Base-by-base conservation (phyloP, 2,329 filamentous ascomycete species). In the Aspergillus unguis region DNA sequence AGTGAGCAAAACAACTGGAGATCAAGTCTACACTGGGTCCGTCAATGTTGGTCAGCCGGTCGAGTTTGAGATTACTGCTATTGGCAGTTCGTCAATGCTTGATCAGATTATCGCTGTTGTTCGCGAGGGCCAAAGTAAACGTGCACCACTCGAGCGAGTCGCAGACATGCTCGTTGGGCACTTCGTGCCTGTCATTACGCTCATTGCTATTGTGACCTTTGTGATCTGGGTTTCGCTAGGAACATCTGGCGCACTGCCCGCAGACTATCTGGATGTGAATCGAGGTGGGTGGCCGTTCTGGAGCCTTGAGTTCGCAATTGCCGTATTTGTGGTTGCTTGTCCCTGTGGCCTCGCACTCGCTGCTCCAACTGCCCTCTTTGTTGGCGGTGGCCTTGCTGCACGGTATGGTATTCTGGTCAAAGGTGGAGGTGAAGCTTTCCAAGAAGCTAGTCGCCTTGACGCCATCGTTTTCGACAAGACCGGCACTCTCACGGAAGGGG, bases 401-500 rank as follows among this genome's bases (percentile, higher is more conserved):
- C 85, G 87, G 66, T 75, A 89, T 62, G 90, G 90, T 1, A 90
- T 95, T 50, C 77, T 95, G 1, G 89, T 88, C 60, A 90, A 91
- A 70, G 89, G 90, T 25, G 90, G 90, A 25, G 90, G 90, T 32
- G 88, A 92, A 66, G 90, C 89, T 0, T 92, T 94, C 65, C 88
- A 92, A 68, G 90, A 90, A 72, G 89, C 89, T 3, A 91, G 87
- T 66, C 82, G 81, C 8, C 79, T 92, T 41, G 85, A 90, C 67
- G 86, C 85, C 48, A 85, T 94, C 36, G 87, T 94, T 1, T 94
- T 95, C 66, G 90, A 95, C 77, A 94, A 95, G 77, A 95, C 90
- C 0, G 90, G 90, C 1, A 95, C 90, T 0, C 74, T 95, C 53
- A 94, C 90, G 0, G 76, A 86, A 61, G 81, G 81, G 17, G 80